Percentiles rank a stretch among this genome's conserved stretches.
These are phyloP conservation scores for Chaetomium sp. DNA, from an alignment of 2,329 filamentous ascomycete species.

Conservation along the genomic window DNA sequence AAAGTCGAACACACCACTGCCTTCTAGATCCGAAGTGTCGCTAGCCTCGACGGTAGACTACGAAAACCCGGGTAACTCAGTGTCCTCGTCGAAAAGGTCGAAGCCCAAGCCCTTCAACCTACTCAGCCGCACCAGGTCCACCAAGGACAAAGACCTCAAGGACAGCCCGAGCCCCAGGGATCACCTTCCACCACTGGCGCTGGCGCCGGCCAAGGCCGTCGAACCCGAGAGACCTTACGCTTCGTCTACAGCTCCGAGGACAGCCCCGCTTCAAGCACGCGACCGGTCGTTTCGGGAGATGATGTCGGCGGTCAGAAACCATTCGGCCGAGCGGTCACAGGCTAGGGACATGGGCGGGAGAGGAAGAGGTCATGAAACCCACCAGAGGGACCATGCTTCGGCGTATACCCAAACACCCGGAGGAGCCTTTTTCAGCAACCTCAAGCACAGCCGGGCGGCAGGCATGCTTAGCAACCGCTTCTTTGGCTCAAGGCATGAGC, in stretches of 20 bases:
- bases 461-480: slow-evolving; percentile 81
- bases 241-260: slow-evolving; percentile 55
- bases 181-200: slow-evolving; percentile 32
- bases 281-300: slow-evolving; percentile 70
- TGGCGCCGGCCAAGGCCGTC: slow-evolving; percentile 36
- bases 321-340: slow-evolving; percentile 68
- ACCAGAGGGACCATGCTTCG: slow-evolving; percentile 53
- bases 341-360: slow-evolving; percentile 50
- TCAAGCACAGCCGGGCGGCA: slow-evolving; percentile 73
- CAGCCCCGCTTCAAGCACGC: slow-evolving; percentile 62
- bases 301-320: slow-evolving; percentile 68
- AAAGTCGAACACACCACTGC: slow-evolving; percentile 37
- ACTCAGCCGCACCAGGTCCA: slow-evolving; percentile 55
- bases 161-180: slow-evolving; percentile 40
- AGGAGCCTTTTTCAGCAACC: slow-evolving; percentile 67
- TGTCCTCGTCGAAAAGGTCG: slow-evolving; percentile 45
- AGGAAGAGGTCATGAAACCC: slow-evolving; percentile 50
- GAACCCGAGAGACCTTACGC: slow-evolving; percentile 45
- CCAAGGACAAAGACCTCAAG: slow-evolving; percentile 54
- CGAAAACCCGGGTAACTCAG: slow-evolving; percentile 42
- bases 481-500: slow-evolving; percentile 74
- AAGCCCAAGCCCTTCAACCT: slow-evolving; percentile 60
- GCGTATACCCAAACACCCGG: slow-evolving; percentile 64
- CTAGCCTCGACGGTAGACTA: slow-evolving; percentile 52
- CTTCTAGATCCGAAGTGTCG: slow-evolving; percentile 56